These are phyloP conservation scores for Cladochytrium replicatum DNA, from an alignment of 192 early-diverging fungal genomes.

Conservation along the genomic window DNA sequence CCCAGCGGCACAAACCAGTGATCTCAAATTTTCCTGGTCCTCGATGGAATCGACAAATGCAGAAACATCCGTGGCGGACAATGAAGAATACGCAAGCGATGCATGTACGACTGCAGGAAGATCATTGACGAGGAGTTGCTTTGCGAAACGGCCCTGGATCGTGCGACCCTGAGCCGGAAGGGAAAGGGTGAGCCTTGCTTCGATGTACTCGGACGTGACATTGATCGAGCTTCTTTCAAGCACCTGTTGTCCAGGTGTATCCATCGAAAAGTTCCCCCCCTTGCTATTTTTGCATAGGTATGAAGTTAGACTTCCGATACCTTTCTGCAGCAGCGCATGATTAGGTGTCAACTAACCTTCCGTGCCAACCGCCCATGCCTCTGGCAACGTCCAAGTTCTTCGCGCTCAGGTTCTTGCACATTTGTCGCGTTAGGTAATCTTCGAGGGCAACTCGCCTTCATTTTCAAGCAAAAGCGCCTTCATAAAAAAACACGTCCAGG, in stretches of 20 bases:
- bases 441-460: conserved; percentile 26
- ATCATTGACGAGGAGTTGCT: conserved; percentile 25
- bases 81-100: conserved; percentile 16
- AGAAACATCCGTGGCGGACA: conserved; percentile 14
- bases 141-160: conserved; percentile 27
- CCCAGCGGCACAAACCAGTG: conserved; percentile 16
- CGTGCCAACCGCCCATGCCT: conserved; percentile 18
- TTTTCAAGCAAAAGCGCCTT: no score
- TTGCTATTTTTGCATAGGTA: conserved; percentile 23
- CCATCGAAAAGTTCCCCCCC: conserved; percentile 28
- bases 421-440: conserved; percentile 28
- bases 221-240: conserved; percentile 34
- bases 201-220: conserved; percentile 19
- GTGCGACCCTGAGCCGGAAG: conserved; percentile 40
- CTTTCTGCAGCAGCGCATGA: no score
- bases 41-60: conserved; percentile 31
- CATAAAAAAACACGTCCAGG: no score
- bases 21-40: conserved; percentile 37
- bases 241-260: conserved; percentile 41
- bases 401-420: conserved; percentile 7
- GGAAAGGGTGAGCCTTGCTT: conserved; percentile 30
- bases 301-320: no score
- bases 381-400: background rate
- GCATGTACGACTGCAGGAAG: conserved; percentile 24
- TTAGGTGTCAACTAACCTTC: no score